Base-by-base conservation (phyloP, 2,329 filamentous ascomycete genomes). In the Penicillium sp. region DNA sequence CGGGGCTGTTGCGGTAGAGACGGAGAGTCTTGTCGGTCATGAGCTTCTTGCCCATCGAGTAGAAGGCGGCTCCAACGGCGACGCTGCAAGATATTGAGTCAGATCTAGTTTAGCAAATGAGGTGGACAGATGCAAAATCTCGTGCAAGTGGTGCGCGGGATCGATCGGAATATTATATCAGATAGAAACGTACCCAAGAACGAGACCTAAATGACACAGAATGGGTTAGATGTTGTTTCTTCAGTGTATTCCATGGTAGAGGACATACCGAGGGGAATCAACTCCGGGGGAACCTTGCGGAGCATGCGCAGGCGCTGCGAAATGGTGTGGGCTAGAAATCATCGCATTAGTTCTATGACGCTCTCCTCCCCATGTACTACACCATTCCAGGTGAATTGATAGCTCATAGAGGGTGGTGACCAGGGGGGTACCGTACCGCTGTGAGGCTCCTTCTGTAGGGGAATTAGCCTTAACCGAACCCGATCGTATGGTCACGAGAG, bases 231-330 rank as follows among this genome's bases (percentile, higher is more conserved):
- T 47, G 51, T 44, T 44, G 48, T 35, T 54, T 9, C 8, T 36
- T 31, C 42, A 37, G 35, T 38, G 29, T 35, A 52, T 24, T 32
- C 28, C 1, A 34, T 40, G 44, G 43, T 34, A 40, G 16, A 48
- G 35, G 41, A 75, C 82, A 71, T 84, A 95, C 90, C 90, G 63
- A 98, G 85, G 66, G 93, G 93, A 62, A 90, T 82, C 80, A 98
- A 80, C 80, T 98, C 93, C 61, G 89, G 83, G 60, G 93, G 93
- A 67, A 97, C 86, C 75, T 84, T 84, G 80, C 86, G 90, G 67
- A 96, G 79, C 69, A 83, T 85, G 70, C 90, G 87, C 64, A 98
- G 79, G 70, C 91, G 88, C 78, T 97, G 93, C 59, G 91, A 95
- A 73, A 97, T 83, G 64, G 91, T 96, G 77, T 97, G 93, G 69